Evolutionary conservation across 495 filamentous ascomycete genomes (phyloP).

Genomic region (Podospora tetraspora): DNA sequence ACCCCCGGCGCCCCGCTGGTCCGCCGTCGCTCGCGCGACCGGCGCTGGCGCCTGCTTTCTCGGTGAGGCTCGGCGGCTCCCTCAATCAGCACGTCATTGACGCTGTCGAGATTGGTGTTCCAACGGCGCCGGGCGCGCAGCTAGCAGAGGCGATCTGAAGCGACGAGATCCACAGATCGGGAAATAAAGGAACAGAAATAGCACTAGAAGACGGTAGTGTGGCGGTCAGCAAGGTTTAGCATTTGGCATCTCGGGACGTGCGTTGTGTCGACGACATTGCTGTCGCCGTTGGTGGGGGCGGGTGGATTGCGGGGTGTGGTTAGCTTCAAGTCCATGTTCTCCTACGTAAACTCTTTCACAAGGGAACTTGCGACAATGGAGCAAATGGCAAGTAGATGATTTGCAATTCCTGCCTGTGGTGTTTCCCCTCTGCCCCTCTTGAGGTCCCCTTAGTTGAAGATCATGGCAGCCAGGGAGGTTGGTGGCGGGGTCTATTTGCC

Average conservation of each 20-base stretch:
- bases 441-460: too few relatives aligned
- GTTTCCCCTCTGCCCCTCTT: too few relatives aligned
- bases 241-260: neutral
- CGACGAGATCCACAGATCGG: conserved; percentile 10
- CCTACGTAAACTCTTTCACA: too few relatives aligned
- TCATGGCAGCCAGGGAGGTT: too few relatives aligned
- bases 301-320: neutral
- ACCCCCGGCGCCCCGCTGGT: neutral
- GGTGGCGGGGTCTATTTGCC: too few relatives aligned
- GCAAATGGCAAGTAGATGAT: neutral
- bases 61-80: neutral
- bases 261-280: neutral
- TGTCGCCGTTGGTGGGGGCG: neutral
- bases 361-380: neutral
- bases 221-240: conserved; percentile 10
- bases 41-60: neutral
- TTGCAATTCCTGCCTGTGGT: neutral
- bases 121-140: neutral
- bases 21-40: too few relatives aligned
- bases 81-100: neutral
- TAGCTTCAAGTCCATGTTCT: too few relatives aligned
- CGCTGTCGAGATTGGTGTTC: neutral
- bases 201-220: conserved; percentile 1
- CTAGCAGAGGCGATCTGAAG: neutral
- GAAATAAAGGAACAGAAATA: conserved; percentile 17